These are phyloP conservation scores for Coprinopsis marcescibilis DNA, from an alignment of 768 basidiomycete species.

Conservation along the genomic window DNA sequence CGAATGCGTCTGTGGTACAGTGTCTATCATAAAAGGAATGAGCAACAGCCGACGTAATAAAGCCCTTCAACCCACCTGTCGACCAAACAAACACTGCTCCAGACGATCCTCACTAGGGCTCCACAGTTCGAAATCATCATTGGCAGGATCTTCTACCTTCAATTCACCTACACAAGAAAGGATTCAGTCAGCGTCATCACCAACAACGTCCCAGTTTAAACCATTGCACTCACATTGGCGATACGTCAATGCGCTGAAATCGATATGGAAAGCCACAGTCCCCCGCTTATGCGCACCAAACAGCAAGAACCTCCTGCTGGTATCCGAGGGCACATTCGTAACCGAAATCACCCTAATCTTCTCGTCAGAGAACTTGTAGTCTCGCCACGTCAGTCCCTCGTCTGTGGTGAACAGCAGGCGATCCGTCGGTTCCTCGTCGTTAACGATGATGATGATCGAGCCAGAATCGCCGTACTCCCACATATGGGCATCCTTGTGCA, in stretches of 20 bases:
- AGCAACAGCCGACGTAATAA: not conserved
- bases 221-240: conserved; percentile 73
- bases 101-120: conserved; percentile 86
- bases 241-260: conserved; percentile 75
- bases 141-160: conserved; percentile 59
- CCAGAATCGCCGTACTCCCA: conserved; percentile 99
- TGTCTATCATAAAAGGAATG: conserved; percentile 43
- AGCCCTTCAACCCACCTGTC: conserved; percentile 49
- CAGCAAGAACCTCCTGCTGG: conserved; percentile 85
- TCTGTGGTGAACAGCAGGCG: conserved; percentile 85
- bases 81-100: conserved; percentile 88
- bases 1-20: conserved; percentile 87
- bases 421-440: conserved; percentile 92
- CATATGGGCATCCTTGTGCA: conserved; percentile 95
- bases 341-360: conserved; percentile 71
- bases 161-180: conserved; percentile 50
- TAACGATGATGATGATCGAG: conserved; percentile 86
- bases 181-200: not conserved
- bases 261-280: conserved; percentile 72
- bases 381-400: conserved; percentile 83
- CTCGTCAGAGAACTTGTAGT: conserved; percentile 77
- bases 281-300: conserved; percentile 41
- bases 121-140: conserved; percentile 97
- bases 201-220: not conserved
- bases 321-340: conserved; percentile 86